Evolutionary conservation across 1,284 basidiomycete species (phyloP).

Genomic region (Cryptococcus maquisensis): DNA sequence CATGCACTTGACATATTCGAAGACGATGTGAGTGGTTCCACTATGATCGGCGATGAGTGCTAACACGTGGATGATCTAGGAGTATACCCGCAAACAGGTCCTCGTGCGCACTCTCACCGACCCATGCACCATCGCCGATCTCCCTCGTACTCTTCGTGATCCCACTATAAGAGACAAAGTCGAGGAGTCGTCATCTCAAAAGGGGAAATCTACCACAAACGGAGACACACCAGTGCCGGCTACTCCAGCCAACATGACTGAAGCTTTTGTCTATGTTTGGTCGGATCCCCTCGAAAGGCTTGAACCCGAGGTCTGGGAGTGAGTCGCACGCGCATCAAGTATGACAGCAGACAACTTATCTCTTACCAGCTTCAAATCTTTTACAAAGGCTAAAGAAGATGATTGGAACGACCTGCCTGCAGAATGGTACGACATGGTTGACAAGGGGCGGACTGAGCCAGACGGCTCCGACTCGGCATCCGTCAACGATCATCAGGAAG

Average conservation of each 20-base stretch:
- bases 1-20: conserved; percentile 68
- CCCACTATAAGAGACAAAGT: neutral
- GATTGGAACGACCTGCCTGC: conserved; percentile 30
- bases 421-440: conserved; percentile 23
- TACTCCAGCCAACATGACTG: neutral
- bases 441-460: too few species aligned
- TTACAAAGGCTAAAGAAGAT: conserved; percentile 35
- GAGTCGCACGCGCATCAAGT: conserved; percentile 45
- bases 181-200: neutral
- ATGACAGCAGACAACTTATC: neutral
- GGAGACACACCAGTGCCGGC: too few species aligned
- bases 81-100: neutral
- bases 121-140: neutral
- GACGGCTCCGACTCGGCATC: neutral
- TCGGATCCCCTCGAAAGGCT: conserved; percentile 50
- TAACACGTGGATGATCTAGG: neutral
- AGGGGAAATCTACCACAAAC: too few species aligned
- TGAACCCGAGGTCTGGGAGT: conserved; percentile 67
- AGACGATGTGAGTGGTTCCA: conserved; percentile 58
- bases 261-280: conserved; percentile 70
- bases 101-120: neutral
- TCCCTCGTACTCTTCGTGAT: neutral
- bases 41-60: neutral
- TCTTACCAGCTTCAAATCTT: conserved; percentile 28
- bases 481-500: neutral